phyloP scores from a whole-genome alignment of 306 rosid species.

The Hippophae rhamnoides region DNA sequence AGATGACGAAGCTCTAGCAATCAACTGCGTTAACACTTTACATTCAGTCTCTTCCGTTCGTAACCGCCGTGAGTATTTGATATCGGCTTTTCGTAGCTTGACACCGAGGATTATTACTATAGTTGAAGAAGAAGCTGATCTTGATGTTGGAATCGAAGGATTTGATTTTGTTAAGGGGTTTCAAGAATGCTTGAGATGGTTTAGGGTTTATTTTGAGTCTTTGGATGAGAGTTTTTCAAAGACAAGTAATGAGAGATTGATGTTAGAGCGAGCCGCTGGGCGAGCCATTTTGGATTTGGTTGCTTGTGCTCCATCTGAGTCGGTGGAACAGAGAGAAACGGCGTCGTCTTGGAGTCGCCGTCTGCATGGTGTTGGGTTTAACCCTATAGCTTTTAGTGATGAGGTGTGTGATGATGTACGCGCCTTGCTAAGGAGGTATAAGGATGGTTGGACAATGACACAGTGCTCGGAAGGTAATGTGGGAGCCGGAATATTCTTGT shows the following conservation, averaged over 20 bases:
- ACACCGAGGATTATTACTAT: conserved; percentile 64
- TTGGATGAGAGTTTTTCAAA: conserved; percentile 65
- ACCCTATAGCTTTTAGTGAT: conserved; percentile 56
- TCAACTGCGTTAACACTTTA: conserved; percentile 59
- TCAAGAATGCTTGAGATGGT: conserved; percentile 81
- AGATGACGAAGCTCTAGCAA: conserved; percentile 69
- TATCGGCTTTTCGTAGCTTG: conserved; percentile 37
- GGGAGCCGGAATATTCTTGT: conserved; percentile 65
- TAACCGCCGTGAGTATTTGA: conserved; percentile 43
- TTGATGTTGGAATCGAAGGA: conserved; percentile 63
- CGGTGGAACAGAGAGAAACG: conserved; percentile 62
- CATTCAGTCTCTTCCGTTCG: conserved; percentile 43
- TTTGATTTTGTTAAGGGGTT: conserved; percentile 61
- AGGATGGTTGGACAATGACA: conserved; percentile 84
- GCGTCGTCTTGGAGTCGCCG: conserved; percentile 65
- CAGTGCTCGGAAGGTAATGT: conserved; percentile 36
- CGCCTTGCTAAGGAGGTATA: conserved; percentile 75
- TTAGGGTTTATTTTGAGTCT: conserved; percentile 87
- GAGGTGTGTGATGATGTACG: conserved; percentile 84
- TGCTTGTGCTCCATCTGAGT: conserved; percentile 44
- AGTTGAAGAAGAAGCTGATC: conserved; percentile 88
- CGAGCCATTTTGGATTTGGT: conserved; percentile 72
- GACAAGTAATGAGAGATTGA: conserved; percentile 65
- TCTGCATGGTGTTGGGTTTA: conserved; percentile 54
- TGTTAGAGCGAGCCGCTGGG: conserved; percentile 74